Evolutionary conservation across 2,329 filamentous ascomycete genomes (phyloP), one percentile per base, ranked within the genome.

Genomic region (Pseudogymnoascus sp.): DNA sequence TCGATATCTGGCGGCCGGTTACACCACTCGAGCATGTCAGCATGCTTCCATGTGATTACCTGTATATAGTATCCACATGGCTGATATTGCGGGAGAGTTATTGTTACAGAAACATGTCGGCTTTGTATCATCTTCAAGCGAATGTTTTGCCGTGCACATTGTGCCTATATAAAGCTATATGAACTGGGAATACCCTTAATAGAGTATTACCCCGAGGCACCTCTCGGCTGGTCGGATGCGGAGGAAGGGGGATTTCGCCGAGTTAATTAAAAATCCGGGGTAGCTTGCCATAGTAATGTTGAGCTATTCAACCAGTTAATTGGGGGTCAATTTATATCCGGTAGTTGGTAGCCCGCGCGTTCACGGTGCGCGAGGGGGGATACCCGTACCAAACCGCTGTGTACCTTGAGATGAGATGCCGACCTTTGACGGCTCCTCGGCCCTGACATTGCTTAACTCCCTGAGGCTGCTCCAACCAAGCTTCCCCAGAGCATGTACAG

Each of bases 121-220:
- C 49, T 33, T 19, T 33, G 49, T 55, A 33, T 55, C 28, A 55
- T 12, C n/a, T 33, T 33, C 49, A 33, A 33, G 25, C n/a, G 33
- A 55, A 55, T 30, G n/a, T 33, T 55, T 55, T 55, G 45, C 45
- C 25, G 28, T 52, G 23, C n/a, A 55, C n/a, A 55, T 55, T 55
- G 45, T 55, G 45, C 45, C 45, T 55, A 55, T 55, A 55, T 30
- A 33, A 33, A 55, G 28, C 45, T 33, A 55, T 55, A 55, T 55
- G 4, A 19, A 33, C 14, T 55, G n/a, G 25, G 4, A 55, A 55
- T 55, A 55, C 28, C 45, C 45, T 55, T 55, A 16, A 33, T 30
- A 55, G 28, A 55, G 25, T 16, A 33, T 33, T 55, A 55, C 45
- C 45, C 45, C 45, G n/a, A 33, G n/a, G 45, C 45, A 55, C 45